Base-by-base conservation (phyloP, 805 yeast species). In the Vanderwaltozyma verrucispora region DNA sequence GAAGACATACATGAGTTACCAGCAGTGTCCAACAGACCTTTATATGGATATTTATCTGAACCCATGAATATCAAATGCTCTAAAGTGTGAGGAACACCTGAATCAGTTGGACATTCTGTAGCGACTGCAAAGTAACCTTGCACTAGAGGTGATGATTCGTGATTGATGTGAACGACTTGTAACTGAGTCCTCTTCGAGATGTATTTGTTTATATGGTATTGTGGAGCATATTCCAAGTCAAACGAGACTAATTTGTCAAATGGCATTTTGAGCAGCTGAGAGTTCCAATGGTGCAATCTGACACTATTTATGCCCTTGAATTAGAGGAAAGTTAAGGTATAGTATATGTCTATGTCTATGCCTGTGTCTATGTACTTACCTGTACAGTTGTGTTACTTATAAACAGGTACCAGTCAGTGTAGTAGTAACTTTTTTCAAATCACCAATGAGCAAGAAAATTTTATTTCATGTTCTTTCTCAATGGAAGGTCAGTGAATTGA, bases 61-160 rank as follows among this genome's bases (percentile, higher is more conserved):
- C 98, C 98, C 95, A 87, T 84, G 59, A 92, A 92, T 27, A 89
- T 71, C 58, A 92, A 67, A 62, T 92, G 98, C 62, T 92, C 98
- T 36, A 92, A 62, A 2, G 98, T 92, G 53, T 92, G 98, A 1
- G 98, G 98, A 45, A 84, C 75, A 7, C 98, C 98, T 18, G 87
- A 74, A 56, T 88, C 92, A 53, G 86, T 77, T 17, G 70, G 65
- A 36, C 85, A 84, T 57, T 92, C 97, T 1, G 97, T 87, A 14
- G 95, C 96, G 3, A 92, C 95, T 1, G 96, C 94, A 59, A 92
- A 86, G 54, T 81, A 82, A n/a, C 97, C 98, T 51, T 80, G 78
- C 3, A 92, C 87, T 24, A 86, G 69, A 2, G 97, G 96, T 2
- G 94, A 78, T 20, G 86, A 79, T 51, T 81, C 83, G 39, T 59